phyloP scores from a whole-genome alignment of 2,329 filamentous ascomycete species.

The Colletotrichum siamense region DNA sequence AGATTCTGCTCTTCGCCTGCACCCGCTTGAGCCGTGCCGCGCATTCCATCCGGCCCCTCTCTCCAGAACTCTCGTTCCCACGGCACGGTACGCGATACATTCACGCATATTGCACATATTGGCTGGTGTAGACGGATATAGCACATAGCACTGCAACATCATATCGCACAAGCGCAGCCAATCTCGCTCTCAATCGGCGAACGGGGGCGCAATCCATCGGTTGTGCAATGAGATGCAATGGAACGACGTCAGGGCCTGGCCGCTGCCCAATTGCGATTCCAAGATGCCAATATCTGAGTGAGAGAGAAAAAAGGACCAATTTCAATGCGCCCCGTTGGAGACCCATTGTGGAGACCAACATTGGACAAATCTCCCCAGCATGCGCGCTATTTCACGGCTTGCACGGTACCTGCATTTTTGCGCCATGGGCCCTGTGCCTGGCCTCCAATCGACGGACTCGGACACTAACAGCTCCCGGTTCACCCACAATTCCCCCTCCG shows the following conservation, averaged over 20 bases:
- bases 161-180: background rate
- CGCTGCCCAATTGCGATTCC: background rate
- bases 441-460: conserved; percentile 1
- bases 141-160: background rate
- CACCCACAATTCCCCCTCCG: background rate
- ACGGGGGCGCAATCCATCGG: background rate
- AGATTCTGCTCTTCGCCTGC: background rate
- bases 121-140: background rate
- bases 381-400: conserved; percentile 6
- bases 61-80: background rate
- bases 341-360: conserved; percentile 1
- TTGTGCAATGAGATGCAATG: background rate
- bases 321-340: conserved; percentile 7
- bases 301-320: background rate
- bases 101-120: background rate
- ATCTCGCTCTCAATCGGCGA: background rate
- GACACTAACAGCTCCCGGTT: conserved; percentile 8
- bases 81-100: background rate
- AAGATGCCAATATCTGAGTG: background rate
- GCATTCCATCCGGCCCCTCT: background rate
- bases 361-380: conserved; percentile 15
- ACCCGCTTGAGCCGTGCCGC: conserved; percentile 9
- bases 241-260: background rate
- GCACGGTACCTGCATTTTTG: conserved; percentile 18
- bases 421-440: background rate